These are phyloP conservation scores for Chytriomyces sp. DNA, from an alignment of 192 early-diverging fungal genomes.

Conservation along the genomic window DNA sequence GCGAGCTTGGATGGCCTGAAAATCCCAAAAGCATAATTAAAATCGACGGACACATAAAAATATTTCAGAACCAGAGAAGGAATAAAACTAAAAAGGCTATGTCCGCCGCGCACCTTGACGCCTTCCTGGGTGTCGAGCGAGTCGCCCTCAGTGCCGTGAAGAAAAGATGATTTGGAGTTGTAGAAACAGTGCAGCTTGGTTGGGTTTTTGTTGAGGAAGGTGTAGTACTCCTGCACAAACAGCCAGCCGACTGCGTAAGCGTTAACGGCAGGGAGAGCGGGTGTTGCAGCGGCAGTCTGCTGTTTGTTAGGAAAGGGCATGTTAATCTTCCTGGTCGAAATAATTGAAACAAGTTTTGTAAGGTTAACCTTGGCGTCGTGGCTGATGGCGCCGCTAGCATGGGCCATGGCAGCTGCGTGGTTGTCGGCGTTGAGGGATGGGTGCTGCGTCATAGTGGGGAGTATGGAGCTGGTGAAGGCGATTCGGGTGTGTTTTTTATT, in stretches of 20 bases:
- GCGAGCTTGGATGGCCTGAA: constrained; percentile 79
- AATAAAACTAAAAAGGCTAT: too few species aligned
- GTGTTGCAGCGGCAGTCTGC: background rate
- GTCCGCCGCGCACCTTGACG: constrained; percentile 59
- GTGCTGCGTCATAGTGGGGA: background rate
- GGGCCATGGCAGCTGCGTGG: background rate
- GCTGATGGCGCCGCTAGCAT: background rate
- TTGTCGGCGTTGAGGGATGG: background rate
- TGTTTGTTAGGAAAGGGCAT: too few species aligned
- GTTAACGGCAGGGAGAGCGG: constrained; percentile 28
- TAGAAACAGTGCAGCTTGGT: constrained; percentile 84
- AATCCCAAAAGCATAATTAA: too few species aligned
- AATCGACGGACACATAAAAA: too few species aligned
- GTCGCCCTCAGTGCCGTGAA: constrained; percentile 86
- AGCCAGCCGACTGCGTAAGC: constrained; percentile 83
- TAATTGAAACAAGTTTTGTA: too few species aligned
- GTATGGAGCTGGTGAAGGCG: background rate
- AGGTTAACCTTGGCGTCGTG: background rate
- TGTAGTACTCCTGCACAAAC: constrained; percentile 95
- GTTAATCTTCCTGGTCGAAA: too few species aligned
- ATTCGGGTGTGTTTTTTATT: background rate
- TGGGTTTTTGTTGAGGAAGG: constrained; percentile 85
- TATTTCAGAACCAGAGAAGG: too few species aligned
- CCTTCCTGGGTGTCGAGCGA: constrained; percentile 67
- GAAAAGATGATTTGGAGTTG: constrained; percentile 79